Percentiles rank a stretch among this genome's conserved stretches.
These are phyloP conservation scores for Corymbia citriodora DNA, from an alignment of 441 rosid genomes.

Conservation along the genomic window DNA sequence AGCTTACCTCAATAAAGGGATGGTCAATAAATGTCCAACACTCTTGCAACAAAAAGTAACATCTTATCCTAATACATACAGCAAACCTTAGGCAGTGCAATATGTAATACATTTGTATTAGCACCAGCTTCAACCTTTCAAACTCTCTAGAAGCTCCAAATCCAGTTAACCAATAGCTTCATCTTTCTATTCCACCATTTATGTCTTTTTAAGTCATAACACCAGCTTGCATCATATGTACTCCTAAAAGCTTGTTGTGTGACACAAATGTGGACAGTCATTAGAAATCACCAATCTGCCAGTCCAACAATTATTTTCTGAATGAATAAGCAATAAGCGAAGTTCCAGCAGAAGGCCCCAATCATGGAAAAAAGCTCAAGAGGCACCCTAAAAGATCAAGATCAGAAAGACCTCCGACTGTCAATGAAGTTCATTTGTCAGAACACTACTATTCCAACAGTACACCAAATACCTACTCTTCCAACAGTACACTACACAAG, in stretches of 20 bases:
- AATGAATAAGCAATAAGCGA: neutral
- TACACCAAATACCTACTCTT: neutral
- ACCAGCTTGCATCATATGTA: neutral
- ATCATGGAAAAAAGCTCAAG: neutral
- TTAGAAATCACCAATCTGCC: neutral
- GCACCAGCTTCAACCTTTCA: neutral
- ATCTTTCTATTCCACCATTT: neutral
- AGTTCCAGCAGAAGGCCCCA: neutral
- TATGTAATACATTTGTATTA: neutral
- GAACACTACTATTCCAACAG: neutral
- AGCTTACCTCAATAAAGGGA: neutral
- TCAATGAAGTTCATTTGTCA: neutral
- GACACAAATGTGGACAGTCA: neutral
- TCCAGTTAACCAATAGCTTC: neutral
- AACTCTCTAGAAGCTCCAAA: neutral
- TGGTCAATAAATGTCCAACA: neutral
- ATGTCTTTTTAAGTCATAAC: neutral
- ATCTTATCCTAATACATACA: neutral
- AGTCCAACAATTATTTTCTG: neutral
- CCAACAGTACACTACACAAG: neutral
- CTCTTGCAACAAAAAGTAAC: neutral
- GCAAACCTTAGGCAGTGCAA: neutral
- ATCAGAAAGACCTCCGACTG: neutral
- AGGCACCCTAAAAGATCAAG: neutral
- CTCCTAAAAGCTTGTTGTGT: neutral